Base-by-base conservation (phyloP, 176 grass and related monocot species). In the Triticum turgidum region DNA sequence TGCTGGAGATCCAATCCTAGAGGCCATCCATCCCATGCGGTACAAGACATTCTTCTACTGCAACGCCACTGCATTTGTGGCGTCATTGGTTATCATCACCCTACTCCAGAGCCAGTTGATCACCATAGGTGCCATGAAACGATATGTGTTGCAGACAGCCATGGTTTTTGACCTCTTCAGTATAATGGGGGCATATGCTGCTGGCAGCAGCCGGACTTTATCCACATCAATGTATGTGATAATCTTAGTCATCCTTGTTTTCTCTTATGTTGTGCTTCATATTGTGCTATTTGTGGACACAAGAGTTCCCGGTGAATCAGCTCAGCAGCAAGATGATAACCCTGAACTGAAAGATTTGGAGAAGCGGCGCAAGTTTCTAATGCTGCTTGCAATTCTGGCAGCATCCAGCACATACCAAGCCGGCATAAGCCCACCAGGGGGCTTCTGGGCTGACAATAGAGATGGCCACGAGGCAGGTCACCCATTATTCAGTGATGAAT, bases 41-140 rank as follows among this genome's bases (percentile, higher is more conserved):
- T 69, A 69, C 33, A 69, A 69, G 8, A 33, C 67, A 69, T 69
- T 69, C 67, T 69, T 69, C 67, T 69, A 69, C 33, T 69, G 33
- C 3, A 69, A 69, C 34, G 67, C 67, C 3, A 69, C 67, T 1
- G 30, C 67, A 18, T 69, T 69, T 1, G 67, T 69, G 3, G 6
- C 33, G 8, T 69, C 67, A 13, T 4, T 69, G 33, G 67, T 69
- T 17, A 69, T 69, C 32, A 69, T 69, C 67, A 69, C 33, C 17
- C 15, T 69, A 4, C 67, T 69, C 67, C 67, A 69, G 67, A 69
- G 67, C 33, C 33, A 69, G 67, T 0, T 38, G 8, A 69, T 69
- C 67, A 69, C 67, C 30, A 69, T 69, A 9, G 15, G 33, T 11
- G 33, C 67, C 67, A 69, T 69, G 67, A 69, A 38, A 33, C 67